A percentile compares a stretch with the other conserved stretches of the same genome.
These are phyloP conservation scores for Saksenaea oblongispora DNA, from an alignment of 371 early-diverging fungal species.

Conservation along the genomic window DNA sequence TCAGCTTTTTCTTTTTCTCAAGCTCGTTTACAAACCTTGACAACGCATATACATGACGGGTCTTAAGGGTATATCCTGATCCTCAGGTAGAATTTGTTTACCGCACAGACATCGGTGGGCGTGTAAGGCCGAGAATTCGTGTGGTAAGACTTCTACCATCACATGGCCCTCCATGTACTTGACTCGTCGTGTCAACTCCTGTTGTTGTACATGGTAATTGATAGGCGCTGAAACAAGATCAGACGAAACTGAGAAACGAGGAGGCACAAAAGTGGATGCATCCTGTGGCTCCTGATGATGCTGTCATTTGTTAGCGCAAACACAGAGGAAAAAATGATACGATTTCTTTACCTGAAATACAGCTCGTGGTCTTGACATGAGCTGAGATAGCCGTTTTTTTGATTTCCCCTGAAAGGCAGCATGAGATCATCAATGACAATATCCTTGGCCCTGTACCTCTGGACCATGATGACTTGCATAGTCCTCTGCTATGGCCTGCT, in stretches of 20 bases:
- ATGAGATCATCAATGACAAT: background rate
- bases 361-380: constrained; percentile 46
- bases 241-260: constrained; percentile 14
- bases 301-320: background rate
- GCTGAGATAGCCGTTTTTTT: constrained; percentile 25
- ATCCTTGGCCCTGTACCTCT: constrained; percentile 1
- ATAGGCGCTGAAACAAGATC: constrained; percentile 17
- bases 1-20: constrained; percentile 20
- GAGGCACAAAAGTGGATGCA: constrained; percentile 5
- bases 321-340: background rate
- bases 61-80: constrained; percentile 5
- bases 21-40: constrained; percentile 28
- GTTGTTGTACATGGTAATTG: constrained; percentile 8
- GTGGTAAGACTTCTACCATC: constrained; percentile 41
- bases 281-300: background rate
- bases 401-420: constrained; percentile 11
- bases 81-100: constrained; percentile 28
- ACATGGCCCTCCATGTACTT: constrained; percentile 49
- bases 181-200: constrained; percentile 29
- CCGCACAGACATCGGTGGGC: constrained; percentile 52
- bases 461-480: background rate
- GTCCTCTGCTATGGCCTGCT: background rate
- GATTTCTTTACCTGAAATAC: constrained; percentile 41
- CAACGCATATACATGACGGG: constrained; percentile 40
- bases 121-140: constrained; percentile 33